Conservation (phyloP, 768 basidiomycete species). For the Megacollybia marginata region DNA sequence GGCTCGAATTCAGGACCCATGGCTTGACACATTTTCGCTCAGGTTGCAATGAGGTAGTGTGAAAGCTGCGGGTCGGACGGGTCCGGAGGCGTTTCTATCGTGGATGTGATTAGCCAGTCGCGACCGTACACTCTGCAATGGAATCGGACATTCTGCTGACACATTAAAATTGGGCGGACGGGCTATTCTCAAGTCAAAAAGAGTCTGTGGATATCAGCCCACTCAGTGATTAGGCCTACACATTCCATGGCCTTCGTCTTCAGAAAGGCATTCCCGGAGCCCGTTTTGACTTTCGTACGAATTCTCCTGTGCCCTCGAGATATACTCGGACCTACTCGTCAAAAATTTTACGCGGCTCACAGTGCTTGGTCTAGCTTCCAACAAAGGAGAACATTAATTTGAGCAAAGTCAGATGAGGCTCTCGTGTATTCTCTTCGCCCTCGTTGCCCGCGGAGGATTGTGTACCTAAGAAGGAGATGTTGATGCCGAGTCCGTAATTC, state of each 20-base stretch:
- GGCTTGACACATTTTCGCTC: constrained; percentile 85
- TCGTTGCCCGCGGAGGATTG: constrained; percentile 23
- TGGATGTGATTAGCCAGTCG: too few relatives aligned
- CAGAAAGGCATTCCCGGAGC: constrained; percentile 56
- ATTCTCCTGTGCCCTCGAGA: constrained; percentile 75
- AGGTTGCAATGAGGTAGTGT: constrained; percentile 78
- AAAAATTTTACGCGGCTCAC: constrained; percentile 63
- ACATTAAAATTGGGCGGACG: constrained; percentile 73
- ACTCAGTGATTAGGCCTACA: constrained; percentile 74
- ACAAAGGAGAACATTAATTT: constrained; percentile 82
- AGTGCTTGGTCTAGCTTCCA: constrained; percentile 66
- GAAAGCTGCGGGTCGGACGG: too few relatives aligned
- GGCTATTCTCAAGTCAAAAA: constrained; percentile 37
- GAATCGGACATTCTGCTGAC: constrained; percentile 65
- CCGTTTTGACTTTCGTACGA: constrained; percentile 38
- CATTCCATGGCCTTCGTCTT: constrained; percentile 94
- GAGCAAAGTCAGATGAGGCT: constrained; percentile 65
- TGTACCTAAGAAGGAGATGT: neutral
- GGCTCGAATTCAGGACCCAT: constrained; percentile 82
- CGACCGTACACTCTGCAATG: constrained; percentile 65
- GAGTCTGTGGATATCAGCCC: neutral
- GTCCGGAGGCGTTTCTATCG: too few relatives aligned
- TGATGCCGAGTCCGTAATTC: neutral
- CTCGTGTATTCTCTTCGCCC: constrained; percentile 59
- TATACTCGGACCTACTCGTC: constrained; percentile 66